These are phyloP conservation scores for Coniochaeta ligniaria DNA, from an alignment of 2,329 filamentous ascomycete genomes.

Conservation along the genomic window DNA sequence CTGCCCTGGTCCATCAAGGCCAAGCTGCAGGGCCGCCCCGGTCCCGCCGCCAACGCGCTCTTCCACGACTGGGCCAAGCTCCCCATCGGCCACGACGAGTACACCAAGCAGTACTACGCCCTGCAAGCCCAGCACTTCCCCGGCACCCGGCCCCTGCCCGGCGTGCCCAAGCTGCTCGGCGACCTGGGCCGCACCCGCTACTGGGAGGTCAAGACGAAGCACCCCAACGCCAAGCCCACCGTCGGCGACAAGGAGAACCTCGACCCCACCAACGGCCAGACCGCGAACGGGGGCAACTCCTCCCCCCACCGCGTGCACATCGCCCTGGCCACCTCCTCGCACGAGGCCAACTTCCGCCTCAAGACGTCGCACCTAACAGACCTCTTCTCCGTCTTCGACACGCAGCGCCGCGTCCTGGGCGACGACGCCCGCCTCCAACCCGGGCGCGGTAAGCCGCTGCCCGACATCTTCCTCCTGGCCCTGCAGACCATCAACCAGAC, in stretches of 20 bases:
- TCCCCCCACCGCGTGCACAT: slow-evolving; percentile 55
- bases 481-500: slow-evolving; percentile 76
- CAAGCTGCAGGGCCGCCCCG: slow-evolving; percentile 60
- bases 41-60: slow-evolving; percentile 43
- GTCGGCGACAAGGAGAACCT: slow-evolving; percentile 7
- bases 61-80: slow-evolving; percentile 78
- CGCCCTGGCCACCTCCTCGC: slow-evolving; percentile 78
- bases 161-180: slow-evolving; percentile 61
- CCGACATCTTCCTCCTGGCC: slow-evolving; percentile 89
- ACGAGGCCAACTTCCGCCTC: slow-evolving; percentile 63
- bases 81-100: slow-evolving; percentile 66
- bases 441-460: slow-evolving; percentile 87
- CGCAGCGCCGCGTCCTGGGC: slow-evolving; percentile 69
- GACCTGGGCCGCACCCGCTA: slow-evolving; percentile 48
- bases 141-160: slow-evolving; percentile 67
- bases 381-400: slow-evolving; percentile 59
- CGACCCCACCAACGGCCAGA: slow-evolving; percentile 10
- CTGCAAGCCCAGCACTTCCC: slow-evolving; percentile 71
- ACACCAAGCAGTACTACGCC: slow-evolving; percentile 47
- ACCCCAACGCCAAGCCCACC: not conserved
- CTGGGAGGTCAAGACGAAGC: slow-evolving; percentile 30
- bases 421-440: slow-evolving; percentile 72
- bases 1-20: slow-evolving; percentile 96
- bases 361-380: slow-evolving; percentile 61
- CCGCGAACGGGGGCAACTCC: slow-evolving; percentile 9